Evolutionary conservation across 306 rosid genomes (phyloP), one percentile per base, ranked within the genome.

Genomic region (Quercus cerris): DNA sequence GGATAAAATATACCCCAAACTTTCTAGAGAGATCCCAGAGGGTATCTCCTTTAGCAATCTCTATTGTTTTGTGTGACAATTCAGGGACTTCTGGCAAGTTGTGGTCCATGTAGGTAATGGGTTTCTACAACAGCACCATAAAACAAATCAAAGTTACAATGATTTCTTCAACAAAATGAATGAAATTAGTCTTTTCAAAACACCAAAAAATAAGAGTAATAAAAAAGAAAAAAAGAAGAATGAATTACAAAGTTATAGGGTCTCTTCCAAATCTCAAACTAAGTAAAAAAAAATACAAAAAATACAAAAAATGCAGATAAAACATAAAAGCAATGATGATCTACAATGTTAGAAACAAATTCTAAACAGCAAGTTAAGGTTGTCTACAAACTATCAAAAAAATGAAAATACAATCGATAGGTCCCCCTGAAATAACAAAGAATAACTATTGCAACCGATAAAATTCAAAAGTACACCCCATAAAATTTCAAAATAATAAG

Each of bases 11-110:
- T 79, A 83, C 86, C 81, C 86, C 86, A 15, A 69, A 56, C 54
- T 71, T 76, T 75, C 70, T 75, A 52, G 86, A 75, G 44, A 83
- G 78, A 13, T 71, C 86, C 86, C 86, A 83, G 23, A 83, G 81
- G 7, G 86, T 79, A 71, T 79, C 86, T 57, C 86, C 86, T 71
- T 83, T 83, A 64, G 27, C 81, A n/a, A 75, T 70, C 83, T 79
- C 62, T 62, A 70, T 44, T 12, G 75, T 75, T 62, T 66, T 83
- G 14, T 70, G 70, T 14, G 61, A 25, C 18, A 51, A 61, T 41
- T 74, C 75, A 3, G 63, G 49, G 4, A 73, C 35, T 35, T 79
- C 82, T 51, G 70, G 56, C 75, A 25, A 77, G 23, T 63, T 75
- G 71, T 38, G 74, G 25, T 79, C 79, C 54, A 22, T 23, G 35